Conservation (phyloP, 2,329 filamentous ascomycete genomes). For the Hypoxylon sp. region DNA sequence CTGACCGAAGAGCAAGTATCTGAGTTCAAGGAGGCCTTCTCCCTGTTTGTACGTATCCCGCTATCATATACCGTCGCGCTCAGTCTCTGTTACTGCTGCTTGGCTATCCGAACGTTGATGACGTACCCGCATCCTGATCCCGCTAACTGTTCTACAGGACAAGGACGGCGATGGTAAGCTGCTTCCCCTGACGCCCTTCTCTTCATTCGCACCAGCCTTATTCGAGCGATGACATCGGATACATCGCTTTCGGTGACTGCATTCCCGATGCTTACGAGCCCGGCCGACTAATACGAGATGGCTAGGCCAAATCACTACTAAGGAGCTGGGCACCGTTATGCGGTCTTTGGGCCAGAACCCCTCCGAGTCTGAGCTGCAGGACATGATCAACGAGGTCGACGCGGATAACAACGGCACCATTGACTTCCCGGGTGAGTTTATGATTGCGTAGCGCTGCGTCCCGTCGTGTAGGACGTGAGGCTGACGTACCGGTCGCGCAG, state of each 20-base stretch:
- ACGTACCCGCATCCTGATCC: too few relatives aligned
- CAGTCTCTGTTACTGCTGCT: neutral
- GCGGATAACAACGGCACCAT: conserved; percentile 94
- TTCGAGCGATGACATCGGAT: neutral
- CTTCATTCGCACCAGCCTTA: conserved; percentile 4
- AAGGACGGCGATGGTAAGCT: conserved; percentile 88
- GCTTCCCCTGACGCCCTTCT: conserved; percentile 1
- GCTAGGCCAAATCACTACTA: conserved; percentile 87
- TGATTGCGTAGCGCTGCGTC: conserved; percentile 12
- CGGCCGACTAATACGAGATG: conserved; percentile 23
- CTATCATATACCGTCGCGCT: conserved; percentile 10
- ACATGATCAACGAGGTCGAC: conserved; percentile 95
- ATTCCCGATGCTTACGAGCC: neutral
- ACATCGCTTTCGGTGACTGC: neutral
- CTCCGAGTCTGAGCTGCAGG: conserved; percentile 87
- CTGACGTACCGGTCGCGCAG: conserved; percentile 56
- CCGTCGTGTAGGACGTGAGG: conserved; percentile 32
- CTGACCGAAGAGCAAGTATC: conserved; percentile 99
- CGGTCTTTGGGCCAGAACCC: conserved; percentile 89
- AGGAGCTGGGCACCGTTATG: conserved; percentile 91
- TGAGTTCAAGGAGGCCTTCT: conserved; percentile 99
- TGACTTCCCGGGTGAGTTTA: conserved; percentile 79
- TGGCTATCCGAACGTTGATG: conserved; percentile 18
- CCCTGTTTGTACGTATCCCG: conserved; percentile 85
- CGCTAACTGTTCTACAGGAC: conserved; percentile 63